These are phyloP conservation scores for Stagonosporopsis rhizophila DNA, from an alignment of 2,329 filamentous ascomycete genomes.

Conservation along the genomic window DNA sequence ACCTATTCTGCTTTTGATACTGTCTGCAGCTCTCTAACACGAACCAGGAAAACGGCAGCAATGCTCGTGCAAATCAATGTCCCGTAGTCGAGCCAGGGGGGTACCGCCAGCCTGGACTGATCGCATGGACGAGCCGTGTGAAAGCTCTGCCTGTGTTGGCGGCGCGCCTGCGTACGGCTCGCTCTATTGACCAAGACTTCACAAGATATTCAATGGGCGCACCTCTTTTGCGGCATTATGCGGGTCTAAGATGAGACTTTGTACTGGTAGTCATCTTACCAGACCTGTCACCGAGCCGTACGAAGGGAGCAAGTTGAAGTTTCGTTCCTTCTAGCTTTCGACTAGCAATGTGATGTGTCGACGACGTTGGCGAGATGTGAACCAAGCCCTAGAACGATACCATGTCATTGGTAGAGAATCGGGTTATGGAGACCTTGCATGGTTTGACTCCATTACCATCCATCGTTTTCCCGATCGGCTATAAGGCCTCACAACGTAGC, in stretches of 20 bases:
- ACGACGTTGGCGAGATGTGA: neutral
- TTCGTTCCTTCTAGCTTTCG: neutral
- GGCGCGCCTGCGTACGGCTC: neutral
- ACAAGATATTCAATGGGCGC: neutral
- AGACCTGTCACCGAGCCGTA: neutral
- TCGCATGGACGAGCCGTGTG: neutral
- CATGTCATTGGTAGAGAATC: no score
- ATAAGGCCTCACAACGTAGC: no score
- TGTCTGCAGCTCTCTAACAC: slow-evolving; percentile 1
- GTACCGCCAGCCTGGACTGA: neutral
- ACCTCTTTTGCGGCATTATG: neutral
- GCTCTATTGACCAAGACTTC: neutral
- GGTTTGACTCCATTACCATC: no score
- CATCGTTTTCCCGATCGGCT: no score
- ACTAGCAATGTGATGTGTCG: neutral
- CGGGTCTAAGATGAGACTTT: neutral
- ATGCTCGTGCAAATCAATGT: slow-evolving; percentile 6
- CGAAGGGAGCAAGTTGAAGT: neutral
- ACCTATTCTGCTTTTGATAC: neutral
- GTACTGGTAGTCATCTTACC: neutral
- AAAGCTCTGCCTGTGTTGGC: neutral
- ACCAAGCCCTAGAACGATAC: neutral
- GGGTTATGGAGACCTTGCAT: no score
- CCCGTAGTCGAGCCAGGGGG: neutral
- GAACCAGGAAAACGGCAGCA: neutral